These are phyloP conservation scores for Sordariomycetes sp. DNA, from an alignment of 2,329 filamentous ascomycete species.

Conservation along the genomic window DNA sequence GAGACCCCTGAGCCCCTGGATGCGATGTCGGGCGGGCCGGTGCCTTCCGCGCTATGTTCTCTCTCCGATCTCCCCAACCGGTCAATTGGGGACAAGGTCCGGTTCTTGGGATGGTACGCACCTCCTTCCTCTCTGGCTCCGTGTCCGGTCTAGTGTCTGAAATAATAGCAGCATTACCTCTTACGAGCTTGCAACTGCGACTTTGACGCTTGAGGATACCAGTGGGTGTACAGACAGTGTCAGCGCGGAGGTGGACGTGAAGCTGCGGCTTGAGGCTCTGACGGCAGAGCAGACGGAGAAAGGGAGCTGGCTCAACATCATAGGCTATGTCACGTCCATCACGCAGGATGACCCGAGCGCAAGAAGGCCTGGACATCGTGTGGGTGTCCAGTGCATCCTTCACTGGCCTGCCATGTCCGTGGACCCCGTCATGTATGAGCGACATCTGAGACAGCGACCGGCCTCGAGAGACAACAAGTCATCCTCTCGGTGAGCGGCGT, in stretches of 20 bases:
- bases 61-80: conserved; percentile 43
- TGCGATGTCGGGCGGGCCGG: conserved; percentile 42
- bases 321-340: conserved; percentile 55
- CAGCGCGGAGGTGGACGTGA: conserved; percentile 53
- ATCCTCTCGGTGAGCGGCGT: not conserved
- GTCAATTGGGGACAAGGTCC: conserved; percentile 60
- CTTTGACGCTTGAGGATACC: conserved; percentile 55
- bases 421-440: conserved; percentile 59
- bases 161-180: conserved; percentile 27
- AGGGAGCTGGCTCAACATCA: conserved; percentile 81
- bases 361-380: conserved; percentile 8
- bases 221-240: conserved; percentile 35
- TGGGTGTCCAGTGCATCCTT: conserved; percentile 58
- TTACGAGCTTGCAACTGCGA: conserved; percentile 40
- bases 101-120: conserved; percentile 81
- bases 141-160: conserved; percentile 2
- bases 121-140: not conserved
- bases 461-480: not conserved
- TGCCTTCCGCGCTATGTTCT: conserved; percentile 51
- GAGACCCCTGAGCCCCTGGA: not conserved
- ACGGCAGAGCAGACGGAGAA: conserved; percentile 49
- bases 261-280: conserved; percentile 54
- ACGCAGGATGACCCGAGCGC: not conserved
- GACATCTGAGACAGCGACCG: conserved; percentile 23
- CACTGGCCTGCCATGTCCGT: conserved; percentile 67